These are phyloP conservation scores for Populus hybrid DNA, from an alignment of 441 rosid species.

Conservation along the genomic window DNA sequence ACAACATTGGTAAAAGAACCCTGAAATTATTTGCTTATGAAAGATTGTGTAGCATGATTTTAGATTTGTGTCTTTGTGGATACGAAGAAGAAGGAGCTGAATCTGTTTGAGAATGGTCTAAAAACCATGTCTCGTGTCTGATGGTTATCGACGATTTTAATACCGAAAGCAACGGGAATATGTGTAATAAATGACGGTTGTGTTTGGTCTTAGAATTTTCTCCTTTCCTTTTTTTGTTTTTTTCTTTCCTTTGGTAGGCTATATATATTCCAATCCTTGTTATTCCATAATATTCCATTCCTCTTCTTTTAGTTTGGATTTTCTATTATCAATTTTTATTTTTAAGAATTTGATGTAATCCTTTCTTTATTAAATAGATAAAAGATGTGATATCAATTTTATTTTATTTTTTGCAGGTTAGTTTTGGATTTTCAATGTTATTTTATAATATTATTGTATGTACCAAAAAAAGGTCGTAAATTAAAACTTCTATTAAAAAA, in stretches of 20 bases:
- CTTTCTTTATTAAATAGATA: too few relatives aligned
- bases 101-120: background rate
- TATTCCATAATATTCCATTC: too few relatives aligned
- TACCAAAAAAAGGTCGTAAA: rapidly evolving
- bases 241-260: too few relatives aligned
- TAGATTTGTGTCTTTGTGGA: background rate
- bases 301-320: too few relatives aligned
- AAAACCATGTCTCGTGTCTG: background rate
- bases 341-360: too few relatives aligned
- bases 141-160: constrained; percentile 3
- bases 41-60: background rate
- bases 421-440: too few relatives aligned
- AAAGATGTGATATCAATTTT: too few relatives aligned
- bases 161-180: constrained; percentile 2
- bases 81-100: constrained; percentile 1
- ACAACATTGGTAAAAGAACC: background rate
- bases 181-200: background rate
- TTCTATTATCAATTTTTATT: too few relatives aligned
- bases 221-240: background rate
- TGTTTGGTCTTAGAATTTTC: background rate
- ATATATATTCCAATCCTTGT: background rate
- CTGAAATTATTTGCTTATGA: background rate
- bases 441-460: too few relatives aligned
- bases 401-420: too few relatives aligned
- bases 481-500: too few relatives aligned